A percentile compares a stretch with the other conserved stretches of the same genome.
Evolutionary conservation across 2,329 filamentous ascomycete species (phyloP).

Genomic region (Microascus cirrosus): DNA sequence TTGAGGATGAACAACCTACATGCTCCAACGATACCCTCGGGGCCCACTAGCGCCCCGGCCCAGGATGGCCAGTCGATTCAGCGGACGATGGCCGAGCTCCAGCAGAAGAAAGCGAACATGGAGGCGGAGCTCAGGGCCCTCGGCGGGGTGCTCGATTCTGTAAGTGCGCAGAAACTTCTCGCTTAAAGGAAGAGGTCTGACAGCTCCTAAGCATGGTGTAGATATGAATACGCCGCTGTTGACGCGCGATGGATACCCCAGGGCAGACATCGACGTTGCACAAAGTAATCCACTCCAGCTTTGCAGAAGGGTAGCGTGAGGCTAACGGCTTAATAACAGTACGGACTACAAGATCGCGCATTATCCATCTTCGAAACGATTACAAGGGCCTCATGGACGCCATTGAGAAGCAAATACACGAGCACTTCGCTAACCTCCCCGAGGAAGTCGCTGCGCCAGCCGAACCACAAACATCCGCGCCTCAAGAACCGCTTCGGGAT

Average conservation of each 20-base stretch:
- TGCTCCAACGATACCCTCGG: constrained; percentile 55
- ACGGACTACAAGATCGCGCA: constrained; percentile 81
- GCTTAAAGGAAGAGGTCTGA: constrained; percentile 10
- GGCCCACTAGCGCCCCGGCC: constrained; percentile 53
- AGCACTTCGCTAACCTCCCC: constrained; percentile 68
- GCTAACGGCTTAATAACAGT: constrained; percentile 38
- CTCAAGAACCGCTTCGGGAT: constrained; percentile 1
- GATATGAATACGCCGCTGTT: constrained; percentile 83
- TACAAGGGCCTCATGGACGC: constrained; percentile 79
- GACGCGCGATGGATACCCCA: constrained; percentile 83
- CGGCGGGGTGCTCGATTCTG: constrained; percentile 77
- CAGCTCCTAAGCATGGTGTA: constrained; percentile 61
- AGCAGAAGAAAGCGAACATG: constrained; percentile 70
- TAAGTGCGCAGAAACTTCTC: constrained; percentile 29
- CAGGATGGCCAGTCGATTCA: constrained; percentile 41
- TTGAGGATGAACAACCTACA: constrained; percentile 44
- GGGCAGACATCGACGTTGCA: constrained; percentile 87
- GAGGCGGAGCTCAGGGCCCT: constrained; percentile 82
- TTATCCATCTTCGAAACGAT: constrained; percentile 84
- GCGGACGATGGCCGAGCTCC: constrained; percentile 66
- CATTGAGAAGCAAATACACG: constrained; percentile 80
- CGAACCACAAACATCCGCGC: neutral
- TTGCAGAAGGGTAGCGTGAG: neutral
- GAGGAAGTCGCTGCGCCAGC: constrained; percentile 17
- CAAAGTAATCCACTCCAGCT: constrained; percentile 51